Base-by-base conservation (phyloP, 306 rosid species). In the Biancaea sappan region DNA sequence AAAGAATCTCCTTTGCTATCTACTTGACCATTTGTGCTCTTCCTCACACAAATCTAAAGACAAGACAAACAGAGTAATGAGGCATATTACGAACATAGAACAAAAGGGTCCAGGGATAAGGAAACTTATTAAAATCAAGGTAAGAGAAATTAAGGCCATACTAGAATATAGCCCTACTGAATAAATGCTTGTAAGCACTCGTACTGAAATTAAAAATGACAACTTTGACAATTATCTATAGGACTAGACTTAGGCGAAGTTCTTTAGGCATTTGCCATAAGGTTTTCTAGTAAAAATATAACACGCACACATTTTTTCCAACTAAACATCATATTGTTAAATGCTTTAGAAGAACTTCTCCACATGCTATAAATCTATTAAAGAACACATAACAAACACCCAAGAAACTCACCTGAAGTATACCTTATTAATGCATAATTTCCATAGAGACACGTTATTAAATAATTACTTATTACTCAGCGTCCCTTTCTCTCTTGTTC, bases 21-120 rank as follows among this genome's bases (percentile, higher is more conserved):
- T 50, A 50, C 82, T 29, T 77, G 76, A 47, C 52, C 71, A 53
- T 48, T 77, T 71, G 47, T 58, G 15, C 73, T 79, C 51, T 81
- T 72, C 80, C 79, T 75, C 21, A 51, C 64, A 64, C 80, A 80
- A 86, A 88, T 65, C 97, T 92, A 66, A 61, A 71, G 57, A 69
- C 18, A 75, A 72, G 64, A 73, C 13, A 81, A 48, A 75, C 59
- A 71, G 21, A 72, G 62, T 66, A 76, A 64, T 74, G 31, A 50
- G 34, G 28, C 34, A 57, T 3, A 60, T 21, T 1, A 51, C 34
- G 41, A 41, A 57, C 43, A 31, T 35, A 46, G 4, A 41, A 69
- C 56, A 75, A 41, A 8, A 25, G 12, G 28, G 72, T 28, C 26
- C 3, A 18, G 60, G 67, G 54, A 8, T 19, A 25, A 9, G 41